Evolutionary conservation across 139 green algal genomes (phyloP).

Genomic region (Spirogloea muscicola): DNA sequence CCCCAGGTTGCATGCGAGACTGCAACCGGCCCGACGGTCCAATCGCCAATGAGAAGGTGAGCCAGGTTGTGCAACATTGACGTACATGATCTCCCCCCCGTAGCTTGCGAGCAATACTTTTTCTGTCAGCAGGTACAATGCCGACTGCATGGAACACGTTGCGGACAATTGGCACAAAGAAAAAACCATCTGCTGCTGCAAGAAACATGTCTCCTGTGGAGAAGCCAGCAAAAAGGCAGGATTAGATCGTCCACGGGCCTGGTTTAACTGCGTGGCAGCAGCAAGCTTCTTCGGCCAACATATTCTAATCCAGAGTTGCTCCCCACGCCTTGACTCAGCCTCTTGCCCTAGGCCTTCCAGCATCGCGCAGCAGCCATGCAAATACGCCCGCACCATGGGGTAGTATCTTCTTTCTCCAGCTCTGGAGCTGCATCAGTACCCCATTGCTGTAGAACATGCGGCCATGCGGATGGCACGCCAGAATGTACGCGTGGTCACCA

Average conservation of each 20-base stretch:
- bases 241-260: neutral
- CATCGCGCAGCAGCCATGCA: neutral
- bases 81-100: slow-evolving; percentile 14
- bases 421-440: slow-evolving; percentile 28
- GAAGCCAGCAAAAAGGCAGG: neutral
- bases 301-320: too few species aligned
- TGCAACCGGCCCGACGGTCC: neutral
- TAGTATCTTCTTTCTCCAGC: slow-evolving; percentile 17
- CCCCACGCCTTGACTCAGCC: too few species aligned
- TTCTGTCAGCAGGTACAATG: slow-evolving; percentile 15
- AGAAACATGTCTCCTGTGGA: slow-evolving; percentile 31
- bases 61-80: neutral
- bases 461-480: slow-evolving; percentile 40
- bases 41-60: neutral
- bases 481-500: slow-evolving; percentile 35
- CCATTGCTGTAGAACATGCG: slow-evolving; percentile 45
- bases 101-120: slow-evolving; percentile 28
- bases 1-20: neutral
- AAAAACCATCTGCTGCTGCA: slow-evolving; percentile 26
- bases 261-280: too few species aligned
- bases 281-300: too few species aligned
- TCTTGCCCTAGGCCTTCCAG: neutral
- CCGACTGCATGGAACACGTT: slow-evolving; percentile 33
- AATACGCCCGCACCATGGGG: slow-evolving; percentile 9
- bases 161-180: slow-evolving; percentile 27